Base-by-base conservation (phyloP, 495 filamentous ascomycete species). In the Trichoderma erinaceum region DNA sequence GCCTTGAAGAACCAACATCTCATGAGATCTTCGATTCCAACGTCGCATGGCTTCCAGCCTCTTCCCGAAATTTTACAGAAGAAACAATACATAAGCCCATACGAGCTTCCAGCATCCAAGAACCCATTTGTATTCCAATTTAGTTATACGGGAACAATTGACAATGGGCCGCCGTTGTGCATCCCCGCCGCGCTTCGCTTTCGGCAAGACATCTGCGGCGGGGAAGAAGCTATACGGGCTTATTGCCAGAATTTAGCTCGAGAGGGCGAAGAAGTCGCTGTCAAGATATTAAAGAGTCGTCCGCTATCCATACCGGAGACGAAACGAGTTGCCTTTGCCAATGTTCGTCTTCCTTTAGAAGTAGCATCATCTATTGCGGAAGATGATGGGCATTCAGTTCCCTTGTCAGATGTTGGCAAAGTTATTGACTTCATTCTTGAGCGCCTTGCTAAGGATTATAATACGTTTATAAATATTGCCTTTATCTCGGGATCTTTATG, bases 11-110 rank as follows among this genome's bases (percentile, higher is more conserved):
- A 93, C 74, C 92, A 96, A 68, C 78, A 82, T 68, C 71, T 92
- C 44, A 85, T 95, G 63, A 85, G 86, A 32, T 86, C 87, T 1
- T 86, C 88, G 0, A 69, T 93, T 11, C 92, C 92, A 4, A 94
- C 88, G 8, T 84, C 81, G 8, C 85, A 87, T 68, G 85, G 86
- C 10, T 89, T 76, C 48, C 64, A 72, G 29, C 68, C 73, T 11
- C 67, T 66, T 25, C 48, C 67, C 4, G 64, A 68, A 16, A 61
- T 61, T 32, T 23, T 61, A 13, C 11, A 32, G 11, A 61, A 32
- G 56, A 61, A 32, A 32, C 23, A 61, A 13, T 61, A 61, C 13
- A 61, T 61, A 21, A 61, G 56, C n/a, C 56, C 56, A 13, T 61
- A 61, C 25, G 56, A 61, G 16, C 23, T 15, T 27, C 56, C 56